phyloP scores from a whole-genome alignment of 2,329 filamentous ascomycete genomes.

The Penicillium crustosum region DNA sequence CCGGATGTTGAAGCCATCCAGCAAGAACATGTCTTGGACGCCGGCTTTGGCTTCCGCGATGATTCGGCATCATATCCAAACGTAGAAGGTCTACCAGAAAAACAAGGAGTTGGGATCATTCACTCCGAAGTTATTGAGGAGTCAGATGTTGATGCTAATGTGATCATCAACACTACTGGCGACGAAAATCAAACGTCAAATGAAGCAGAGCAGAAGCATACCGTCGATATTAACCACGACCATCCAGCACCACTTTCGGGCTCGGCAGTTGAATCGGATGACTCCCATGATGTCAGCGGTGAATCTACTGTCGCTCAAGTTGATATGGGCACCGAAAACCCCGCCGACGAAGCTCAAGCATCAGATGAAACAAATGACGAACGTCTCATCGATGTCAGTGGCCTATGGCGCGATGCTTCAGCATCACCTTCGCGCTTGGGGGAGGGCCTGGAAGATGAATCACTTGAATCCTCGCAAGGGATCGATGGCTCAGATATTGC shows the following conservation, averaged over 20 bases:
- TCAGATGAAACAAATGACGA: not conserved
- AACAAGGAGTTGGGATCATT: not conserved
- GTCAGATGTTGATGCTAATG: not conserved
- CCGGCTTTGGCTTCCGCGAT: not conserved
- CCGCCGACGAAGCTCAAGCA: not conserved
- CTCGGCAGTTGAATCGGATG: not conserved
- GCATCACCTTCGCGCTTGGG: not conserved
- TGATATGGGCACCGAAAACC: not conserved
- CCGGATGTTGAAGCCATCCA: not conserved
- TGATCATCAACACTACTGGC: not conserved
- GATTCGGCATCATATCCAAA: no score
- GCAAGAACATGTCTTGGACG: not conserved
- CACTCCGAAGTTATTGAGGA: not conserved
- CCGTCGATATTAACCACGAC: no score
- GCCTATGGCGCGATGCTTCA: not conserved
- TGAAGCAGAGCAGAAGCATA: not conserved
- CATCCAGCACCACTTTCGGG: not conserved
- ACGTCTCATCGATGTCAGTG: not conserved
- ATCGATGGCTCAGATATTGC: not conserved
- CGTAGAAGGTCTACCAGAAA: not conserved
- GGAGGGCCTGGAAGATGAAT: not conserved
- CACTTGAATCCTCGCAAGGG: not conserved
- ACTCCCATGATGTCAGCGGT: not conserved
- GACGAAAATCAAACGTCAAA: not conserved
- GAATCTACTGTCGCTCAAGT: not conserved